phyloP scores from a whole-genome alignment of 805 yeast species.

The Metschnikowia lunata region DNA sequence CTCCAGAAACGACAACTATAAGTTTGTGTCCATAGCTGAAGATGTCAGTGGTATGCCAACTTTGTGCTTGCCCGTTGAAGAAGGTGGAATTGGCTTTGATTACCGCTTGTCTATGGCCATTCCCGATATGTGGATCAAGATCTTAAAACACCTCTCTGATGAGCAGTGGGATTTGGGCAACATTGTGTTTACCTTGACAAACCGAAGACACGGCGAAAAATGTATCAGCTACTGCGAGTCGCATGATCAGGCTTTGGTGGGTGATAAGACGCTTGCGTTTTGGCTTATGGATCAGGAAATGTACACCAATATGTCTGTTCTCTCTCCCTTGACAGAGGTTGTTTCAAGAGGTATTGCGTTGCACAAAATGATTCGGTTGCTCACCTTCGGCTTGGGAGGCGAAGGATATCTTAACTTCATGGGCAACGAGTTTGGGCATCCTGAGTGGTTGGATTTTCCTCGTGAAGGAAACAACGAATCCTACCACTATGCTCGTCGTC shows the following conservation, averaged over 20 bases:
- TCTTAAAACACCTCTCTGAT: conserved; percentile 76
- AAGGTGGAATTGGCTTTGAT: conserved; percentile 92
- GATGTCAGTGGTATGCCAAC: conserved; percentile 99
- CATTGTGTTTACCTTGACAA: conserved; percentile 77
- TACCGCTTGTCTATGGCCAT: conserved; percentile 94
- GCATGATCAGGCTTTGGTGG: conserved; percentile 96
- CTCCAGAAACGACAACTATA: conserved; percentile 26
- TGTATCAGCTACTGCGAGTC: conserved; percentile 92
- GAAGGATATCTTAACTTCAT: conserved; percentile 95
- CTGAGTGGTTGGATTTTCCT: conserved; percentile 98
- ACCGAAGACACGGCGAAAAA: conserved; percentile 81
- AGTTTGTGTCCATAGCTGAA: conserved; percentile 81
- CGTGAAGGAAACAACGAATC: conserved; percentile 82
- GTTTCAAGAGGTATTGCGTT: conserved; percentile 87
- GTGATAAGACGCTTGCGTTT: conserved; percentile 93
- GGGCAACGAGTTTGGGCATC: conserved; percentile 98
- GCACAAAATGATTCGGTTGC: conserved; percentile 84
- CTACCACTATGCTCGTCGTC: conserved; percentile 92
- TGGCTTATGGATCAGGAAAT: conserved; percentile 99
- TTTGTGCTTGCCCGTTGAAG: conserved; percentile 63
- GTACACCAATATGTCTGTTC: conserved; percentile 90
- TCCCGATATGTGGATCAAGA: conserved; percentile 99
- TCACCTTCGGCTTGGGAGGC: conserved; percentile 92
- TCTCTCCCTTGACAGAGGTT: conserved; percentile 68
- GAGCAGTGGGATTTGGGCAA: conserved; percentile 89